These are phyloP conservation scores for Mangifera indica DNA, from an alignment of 345 rosid genomes.

Conservation along the genomic window DNA sequence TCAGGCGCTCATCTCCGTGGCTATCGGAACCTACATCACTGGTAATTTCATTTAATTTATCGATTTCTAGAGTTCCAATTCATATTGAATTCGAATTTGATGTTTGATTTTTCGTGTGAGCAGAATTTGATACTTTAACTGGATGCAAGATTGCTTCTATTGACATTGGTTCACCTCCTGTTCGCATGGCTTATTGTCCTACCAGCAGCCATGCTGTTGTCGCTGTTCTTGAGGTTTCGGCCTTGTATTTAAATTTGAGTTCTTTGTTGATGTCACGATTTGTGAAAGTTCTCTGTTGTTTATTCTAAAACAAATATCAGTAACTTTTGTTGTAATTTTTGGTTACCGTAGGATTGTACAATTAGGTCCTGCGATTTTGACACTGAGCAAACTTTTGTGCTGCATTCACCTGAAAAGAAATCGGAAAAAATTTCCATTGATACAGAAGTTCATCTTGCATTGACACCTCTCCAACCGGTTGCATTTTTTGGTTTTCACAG, in stretches of 20 bases:
- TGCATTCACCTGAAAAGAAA: slow-evolving; percentile 95
- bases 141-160: slow-evolving; percentile 82
- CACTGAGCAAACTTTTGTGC: slow-evolving; percentile 83
- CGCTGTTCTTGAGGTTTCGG: slow-evolving; percentile 78
- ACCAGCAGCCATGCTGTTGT: slow-evolving; percentile 74
- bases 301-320: background rate
- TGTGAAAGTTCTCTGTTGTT: background rate
- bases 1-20: slow-evolving; percentile 79
- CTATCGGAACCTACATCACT: slow-evolving; percentile 65
- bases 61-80: background rate
- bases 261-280: background rate
- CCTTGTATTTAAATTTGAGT: background rate
- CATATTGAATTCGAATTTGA: background rate
- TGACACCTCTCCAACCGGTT: slow-evolving; percentile 92
- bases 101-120: background rate
- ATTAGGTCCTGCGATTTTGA: slow-evolving; percentile 93
- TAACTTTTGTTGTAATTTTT: background rate
- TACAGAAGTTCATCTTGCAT: slow-evolving; percentile 91
- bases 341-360: slow-evolving; percentile 77
- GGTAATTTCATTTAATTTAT: slow-evolving; percentile 38
- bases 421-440: slow-evolving; percentile 68
- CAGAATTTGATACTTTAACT: slow-evolving; percentile 91
- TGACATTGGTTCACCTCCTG: slow-evolving; percentile 78
- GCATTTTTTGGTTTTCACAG: slow-evolving; percentile 91
- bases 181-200: slow-evolving; percentile 84